Base-by-base conservation (phyloP, 495 filamentous ascomycete species). In the Baudoinia panamericana region DNA sequence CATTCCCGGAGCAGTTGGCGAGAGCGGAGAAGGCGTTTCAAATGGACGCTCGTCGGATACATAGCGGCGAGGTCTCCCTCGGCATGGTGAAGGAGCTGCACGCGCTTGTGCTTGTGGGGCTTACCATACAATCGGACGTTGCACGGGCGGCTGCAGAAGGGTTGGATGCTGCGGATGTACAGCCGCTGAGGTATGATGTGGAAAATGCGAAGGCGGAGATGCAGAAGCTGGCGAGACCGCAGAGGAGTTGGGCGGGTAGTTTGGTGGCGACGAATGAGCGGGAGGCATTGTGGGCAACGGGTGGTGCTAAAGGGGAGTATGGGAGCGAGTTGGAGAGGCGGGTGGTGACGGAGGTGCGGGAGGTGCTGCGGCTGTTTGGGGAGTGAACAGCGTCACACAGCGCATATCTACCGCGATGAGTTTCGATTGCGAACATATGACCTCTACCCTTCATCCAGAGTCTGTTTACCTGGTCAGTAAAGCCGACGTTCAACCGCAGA, bases 1-100 rank as follows among this genome's bases (percentile, higher is more conserved):
- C 82, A 52, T 93, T 90, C 53, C 76, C 80, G 18, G 69, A 71
- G 26, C 75, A 92, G 26, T 71, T 95, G 8, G 54, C 53, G 16
- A 69, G 78, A 4, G 73, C 74, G 10, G 63, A 72, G 4, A 69
- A 73, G 26, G 68, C 76, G 4, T 74, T 92, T 48, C 65, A 28
- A 16, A 37, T 25, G 11, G 25, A 27, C 1, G 40, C 12, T 28
- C 29, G 25, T 9, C 10, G 21, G 4, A 17, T 15, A 1, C 6
- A 43, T 56, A 11, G 38, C 53, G 23, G 63, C 58, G 22, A 71
- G 46, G 71, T 94, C 39, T 77, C 76, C 20, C 69, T 88, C 0
- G 64, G 73, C 35, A 73, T 81, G 50, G 72, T 77, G 21, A 74
- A 73, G 0, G 86, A 95, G 62, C 70, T 76, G 4, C 80, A 88